Evolutionary conservation across 768 basidiomycete species (phyloP).

Genomic region (Lyophyllum shimeji): DNA sequence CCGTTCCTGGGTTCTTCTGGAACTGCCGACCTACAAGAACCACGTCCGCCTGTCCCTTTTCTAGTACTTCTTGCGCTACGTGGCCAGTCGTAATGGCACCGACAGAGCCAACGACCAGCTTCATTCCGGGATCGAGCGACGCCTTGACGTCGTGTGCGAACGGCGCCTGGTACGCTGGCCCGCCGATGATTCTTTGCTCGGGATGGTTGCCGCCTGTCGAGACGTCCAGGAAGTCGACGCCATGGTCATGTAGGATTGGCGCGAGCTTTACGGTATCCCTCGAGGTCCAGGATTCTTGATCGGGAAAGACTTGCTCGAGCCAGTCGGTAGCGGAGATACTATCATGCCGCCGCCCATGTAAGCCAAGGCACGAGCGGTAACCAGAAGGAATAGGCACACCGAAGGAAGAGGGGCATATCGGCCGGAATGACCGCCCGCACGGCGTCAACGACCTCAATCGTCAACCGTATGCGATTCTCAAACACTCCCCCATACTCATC

Average conservation of each 20-base stretch:
- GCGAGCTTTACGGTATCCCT: conserved; percentile 69
- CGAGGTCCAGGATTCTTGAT: conserved; percentile 64
- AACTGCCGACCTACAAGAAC: conserved; percentile 54
- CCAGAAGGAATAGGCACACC: conserved; percentile 34
- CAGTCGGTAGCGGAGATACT: conserved; percentile 78
- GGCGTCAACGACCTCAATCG: conserved; percentile 48
- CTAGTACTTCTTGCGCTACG: conserved; percentile 57
- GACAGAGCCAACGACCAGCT: conserved; percentile 42
- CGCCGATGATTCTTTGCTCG: conserved; percentile 34
- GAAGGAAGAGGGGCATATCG: conserved; percentile 69
- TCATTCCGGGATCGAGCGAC: conserved; percentile 32
- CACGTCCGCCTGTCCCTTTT: conserved; percentile 59
- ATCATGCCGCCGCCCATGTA: neutral
- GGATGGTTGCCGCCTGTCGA: conserved; percentile 61
- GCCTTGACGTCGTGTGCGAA: conserved; percentile 54
- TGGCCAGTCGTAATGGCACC: conserved; percentile 57
- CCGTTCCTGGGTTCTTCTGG: conserved; percentile 57
- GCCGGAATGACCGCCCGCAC: conserved; percentile 59
- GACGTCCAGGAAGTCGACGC: conserved; percentile 77
- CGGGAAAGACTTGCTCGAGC: conserved; percentile 55
- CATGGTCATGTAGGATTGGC: conserved; percentile 55
- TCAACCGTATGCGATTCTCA: conserved; percentile 55
- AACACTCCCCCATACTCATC: conserved; percentile 73
- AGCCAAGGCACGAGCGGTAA: conserved; percentile 8
- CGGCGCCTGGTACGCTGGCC: conserved; percentile 52